Conservation (phyloP, 345 rosid genomes). For the Boechera stricta region DNA sequence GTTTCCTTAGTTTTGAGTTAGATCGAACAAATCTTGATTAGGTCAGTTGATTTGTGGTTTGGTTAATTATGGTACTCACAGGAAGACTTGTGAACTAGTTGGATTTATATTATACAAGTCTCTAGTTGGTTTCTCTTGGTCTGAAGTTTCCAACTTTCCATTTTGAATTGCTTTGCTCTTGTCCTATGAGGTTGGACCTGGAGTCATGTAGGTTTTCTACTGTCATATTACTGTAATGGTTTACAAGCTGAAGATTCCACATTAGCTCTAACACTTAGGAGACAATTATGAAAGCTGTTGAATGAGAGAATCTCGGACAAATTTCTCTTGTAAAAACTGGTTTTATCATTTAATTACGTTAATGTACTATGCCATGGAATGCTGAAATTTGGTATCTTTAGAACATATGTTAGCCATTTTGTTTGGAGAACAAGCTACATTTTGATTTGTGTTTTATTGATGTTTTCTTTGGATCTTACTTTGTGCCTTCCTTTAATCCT, state of each 20-base stretch:
- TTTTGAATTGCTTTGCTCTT: background rate
- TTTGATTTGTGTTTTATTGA: background rate
- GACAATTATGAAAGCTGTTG: background rate
- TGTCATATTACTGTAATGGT: background rate
- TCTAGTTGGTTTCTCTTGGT: background rate
- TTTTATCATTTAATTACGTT: no score
- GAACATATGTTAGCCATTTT: background rate
- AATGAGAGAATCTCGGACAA: background rate
- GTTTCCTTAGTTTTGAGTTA: background rate
- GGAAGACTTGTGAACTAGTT: background rate
- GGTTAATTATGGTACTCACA: background rate
- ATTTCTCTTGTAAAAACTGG: background rate
- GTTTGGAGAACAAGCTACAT: background rate
- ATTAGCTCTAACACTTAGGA: conserved; percentile 3
- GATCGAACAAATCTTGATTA: background rate
- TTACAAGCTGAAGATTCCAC: background rate
- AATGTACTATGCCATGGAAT: background rate
- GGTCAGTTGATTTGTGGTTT: background rate
- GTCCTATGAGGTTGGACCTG: background rate
- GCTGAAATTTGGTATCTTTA: background rate
- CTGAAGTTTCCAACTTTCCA: background rate
- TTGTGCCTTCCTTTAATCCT: background rate
- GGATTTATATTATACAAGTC: background rate
- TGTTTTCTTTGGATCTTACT: background rate
- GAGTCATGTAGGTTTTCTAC: background rate